Evolutionary conservation across 2,329 filamentous ascomycete species (phyloP).

Genomic region (Didymella arachidicola): DNA sequence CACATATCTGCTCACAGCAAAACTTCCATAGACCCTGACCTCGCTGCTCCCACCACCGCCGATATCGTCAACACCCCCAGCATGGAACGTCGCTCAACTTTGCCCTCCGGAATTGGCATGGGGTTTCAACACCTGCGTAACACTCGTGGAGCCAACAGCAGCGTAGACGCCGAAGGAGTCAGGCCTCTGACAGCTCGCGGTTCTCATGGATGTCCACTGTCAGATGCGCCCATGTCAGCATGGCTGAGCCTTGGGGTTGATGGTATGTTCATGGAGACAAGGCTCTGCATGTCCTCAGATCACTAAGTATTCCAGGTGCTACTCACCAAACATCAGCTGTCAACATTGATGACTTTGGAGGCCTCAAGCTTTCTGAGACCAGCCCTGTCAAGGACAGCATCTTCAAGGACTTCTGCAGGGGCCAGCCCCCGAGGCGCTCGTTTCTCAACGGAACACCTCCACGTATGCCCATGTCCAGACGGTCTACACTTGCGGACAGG

Average conservation of each 20-base stretch:
- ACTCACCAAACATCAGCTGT: not conserved
- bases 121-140: not conserved
- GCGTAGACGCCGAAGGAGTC: not conserved
- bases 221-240: not conserved
- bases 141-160: not conserved
- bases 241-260: not conserved
- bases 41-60: not conserved
- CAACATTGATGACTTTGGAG: not conserved
- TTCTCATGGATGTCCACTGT: not conserved
- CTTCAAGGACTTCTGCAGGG: constrained; percentile 12
- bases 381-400: not conserved
- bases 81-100: constrained; percentile 5
- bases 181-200: not conserved
- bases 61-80: not conserved
- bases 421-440: constrained; percentile 12
- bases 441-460: constrained; percentile 9
- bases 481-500: constrained; percentile 24
- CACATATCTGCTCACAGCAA: not conserved
- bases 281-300: not conserved
- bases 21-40: not conserved
- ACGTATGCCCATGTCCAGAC: constrained; percentile 14
- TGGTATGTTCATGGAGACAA: not conserved
- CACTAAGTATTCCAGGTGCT: constrained; percentile 5
- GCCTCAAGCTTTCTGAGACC: not conserved
- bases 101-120: constrained; percentile 2